Conservation (phyloP, 2,329 filamentous ascomycete genomes). For the Calonectria pauciramosa region DNA sequence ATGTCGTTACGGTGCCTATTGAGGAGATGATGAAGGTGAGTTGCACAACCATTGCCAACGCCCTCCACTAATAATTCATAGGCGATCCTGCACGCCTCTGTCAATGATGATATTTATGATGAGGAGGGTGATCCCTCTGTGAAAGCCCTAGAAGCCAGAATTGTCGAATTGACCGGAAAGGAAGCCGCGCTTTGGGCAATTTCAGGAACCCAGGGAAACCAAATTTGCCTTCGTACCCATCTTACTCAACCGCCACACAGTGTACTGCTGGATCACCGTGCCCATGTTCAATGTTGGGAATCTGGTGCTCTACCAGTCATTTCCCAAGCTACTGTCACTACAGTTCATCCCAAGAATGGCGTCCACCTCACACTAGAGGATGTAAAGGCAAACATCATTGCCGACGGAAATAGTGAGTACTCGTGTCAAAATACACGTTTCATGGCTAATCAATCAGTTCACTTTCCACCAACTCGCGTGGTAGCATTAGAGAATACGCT, state of each 20-base stretch:
- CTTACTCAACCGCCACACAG: slow-evolving; percentile 46
- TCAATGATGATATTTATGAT: slow-evolving; percentile 49
- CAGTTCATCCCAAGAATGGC: slow-evolving; percentile 77
- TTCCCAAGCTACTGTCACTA: slow-evolving; percentile 76
- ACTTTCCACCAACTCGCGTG: slow-evolving; percentile 81
- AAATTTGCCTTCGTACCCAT: slow-evolving; percentile 45
- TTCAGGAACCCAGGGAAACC: slow-evolving; percentile 47
- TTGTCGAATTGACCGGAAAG: slow-evolving; percentile 45
- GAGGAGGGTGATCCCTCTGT: slow-evolving; percentile 43
- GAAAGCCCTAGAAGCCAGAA: slow-evolving; percentile 38
- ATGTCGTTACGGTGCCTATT: slow-evolving; percentile 45
- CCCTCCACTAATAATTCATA: neutral
- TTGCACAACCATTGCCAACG: neutral
- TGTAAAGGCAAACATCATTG: slow-evolving; percentile 60
- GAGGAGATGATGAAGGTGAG: slow-evolving; percentile 44
- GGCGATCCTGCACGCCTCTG: slow-evolving; percentile 44
- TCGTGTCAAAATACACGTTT: slow-evolving; percentile 45
- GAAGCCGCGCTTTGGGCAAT: slow-evolving; percentile 45
- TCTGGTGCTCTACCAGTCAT: slow-evolving; percentile 75
- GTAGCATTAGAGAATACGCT: slow-evolving; percentile 88
- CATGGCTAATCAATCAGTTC: slow-evolving; percentile 67
- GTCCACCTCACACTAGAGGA: slow-evolving; percentile 81
- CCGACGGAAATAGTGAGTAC: slow-evolving; percentile 44
- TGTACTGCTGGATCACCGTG: slow-evolving; percentile 69
- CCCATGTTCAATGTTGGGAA: slow-evolving; percentile 79